Percentiles rank a stretch among this genome's conserved stretches.
Conservation (phyloP, 352 stramenopile genomes). For the Phytophthora cryptogea region DNA sequence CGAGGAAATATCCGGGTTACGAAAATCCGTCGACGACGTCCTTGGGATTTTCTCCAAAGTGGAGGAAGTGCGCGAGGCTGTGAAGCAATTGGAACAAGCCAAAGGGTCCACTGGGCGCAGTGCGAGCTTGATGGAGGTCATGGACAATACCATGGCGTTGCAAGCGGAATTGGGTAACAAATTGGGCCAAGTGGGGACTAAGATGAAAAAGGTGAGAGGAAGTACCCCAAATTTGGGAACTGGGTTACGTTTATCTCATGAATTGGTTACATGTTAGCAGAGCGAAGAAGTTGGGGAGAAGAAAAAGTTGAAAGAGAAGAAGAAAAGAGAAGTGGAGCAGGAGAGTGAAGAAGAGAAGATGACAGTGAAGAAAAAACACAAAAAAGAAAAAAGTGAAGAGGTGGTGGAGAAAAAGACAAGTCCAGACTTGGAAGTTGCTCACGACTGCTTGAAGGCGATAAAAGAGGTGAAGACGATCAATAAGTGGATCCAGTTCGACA, state of each 20-base stretch:
- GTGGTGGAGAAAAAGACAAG: neutral
- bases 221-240: neutral
- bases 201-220: conserved; percentile 15
- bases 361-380: neutral
- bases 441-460: conserved; percentile 15
- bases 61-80: conserved; percentile 33
- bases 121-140: conserved; percentile 13
- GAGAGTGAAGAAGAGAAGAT: conserved; percentile 3
- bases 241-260: neutral
- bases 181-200: conserved; percentile 20
- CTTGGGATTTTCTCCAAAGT: conserved; percentile 17
- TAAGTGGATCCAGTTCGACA: conserved; percentile 10
- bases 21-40: conserved; percentile 6
- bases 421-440: conserved; percentile 19
- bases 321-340: conserved; percentile 11
- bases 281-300: neutral
- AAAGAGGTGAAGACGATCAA: conserved; percentile 10
- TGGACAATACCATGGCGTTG: conserved; percentile 19
- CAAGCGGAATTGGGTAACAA: conserved; percentile 13
- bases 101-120: conserved; percentile 17
- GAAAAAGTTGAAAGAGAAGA: neutral
- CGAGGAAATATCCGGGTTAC: conserved; percentile 15
- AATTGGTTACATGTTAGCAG: neutral
- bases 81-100: conserved; percentile 31
- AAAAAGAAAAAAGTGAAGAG: neutral